A percentile compares a stretch with the other conserved stretches of the same genome.
Conservation (phyloP, 768 basidiomycete genomes). For the Termitomyces sp. region DNA sequence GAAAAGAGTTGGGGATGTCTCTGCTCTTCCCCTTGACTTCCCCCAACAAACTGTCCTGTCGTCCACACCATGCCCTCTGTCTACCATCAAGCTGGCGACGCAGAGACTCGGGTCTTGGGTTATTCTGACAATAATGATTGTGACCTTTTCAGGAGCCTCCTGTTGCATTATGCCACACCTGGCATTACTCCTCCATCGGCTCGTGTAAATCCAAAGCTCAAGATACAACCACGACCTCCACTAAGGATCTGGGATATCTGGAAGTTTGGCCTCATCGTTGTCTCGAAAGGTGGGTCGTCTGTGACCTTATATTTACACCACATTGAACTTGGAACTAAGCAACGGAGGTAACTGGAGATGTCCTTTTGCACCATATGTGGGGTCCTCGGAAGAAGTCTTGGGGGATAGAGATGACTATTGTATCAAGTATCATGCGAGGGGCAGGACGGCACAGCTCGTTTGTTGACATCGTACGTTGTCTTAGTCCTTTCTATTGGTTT, state of each 20-base stretch:
- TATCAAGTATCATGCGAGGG: constrained; percentile 81
- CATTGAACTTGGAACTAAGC: constrained; percentile 19
- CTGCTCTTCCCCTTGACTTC: constrained; percentile 5
- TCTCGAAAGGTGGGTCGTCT: constrained; percentile 49
- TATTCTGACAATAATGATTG: constrained; percentile 12
- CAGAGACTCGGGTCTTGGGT: constrained; percentile 4
- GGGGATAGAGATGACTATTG: constrained; percentile 92
- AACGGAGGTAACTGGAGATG: constrained; percentile 52
- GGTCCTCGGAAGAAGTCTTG: constrained; percentile 88
- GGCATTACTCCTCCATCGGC: constrained; percentile 70
- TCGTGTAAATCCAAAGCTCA: constrained; percentile 64
- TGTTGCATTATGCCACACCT: constrained; percentile 59
- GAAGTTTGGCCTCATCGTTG: constrained; percentile 63
- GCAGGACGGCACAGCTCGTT: constrained; percentile 76
- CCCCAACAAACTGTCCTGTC: background rate
- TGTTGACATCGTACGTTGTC: constrained; percentile 67
- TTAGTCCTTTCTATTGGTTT: background rate
- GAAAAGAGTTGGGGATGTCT: constrained; percentile 7
- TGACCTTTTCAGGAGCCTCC: constrained; percentile 23
- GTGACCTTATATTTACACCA: background rate
- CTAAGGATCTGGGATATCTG: constrained; percentile 65
- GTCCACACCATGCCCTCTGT: constrained; percentile 13
- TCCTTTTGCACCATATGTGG: constrained; percentile 74
- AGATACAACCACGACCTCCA: constrained; percentile 46
- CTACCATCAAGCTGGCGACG: constrained; percentile 12